Evolutionary conservation across 1,284 basidiomycete species (phyloP), one percentile per base, ranked within the genome.

Genomic region (Cystobasidium pallidum): DNA sequence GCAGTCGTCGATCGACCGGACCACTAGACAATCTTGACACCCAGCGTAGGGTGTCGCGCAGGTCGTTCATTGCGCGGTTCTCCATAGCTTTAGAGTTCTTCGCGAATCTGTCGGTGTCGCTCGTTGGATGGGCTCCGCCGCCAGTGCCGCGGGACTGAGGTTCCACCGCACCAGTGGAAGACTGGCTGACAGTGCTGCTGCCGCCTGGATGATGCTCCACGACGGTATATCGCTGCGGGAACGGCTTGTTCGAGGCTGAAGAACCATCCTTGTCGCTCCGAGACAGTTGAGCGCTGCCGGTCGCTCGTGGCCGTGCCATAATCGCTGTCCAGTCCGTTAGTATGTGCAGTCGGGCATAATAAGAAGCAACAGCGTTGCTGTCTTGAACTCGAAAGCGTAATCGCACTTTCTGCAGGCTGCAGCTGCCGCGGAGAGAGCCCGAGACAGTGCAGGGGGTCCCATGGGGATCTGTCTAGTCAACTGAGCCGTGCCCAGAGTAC

Each of bases 41-140:
- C 68, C 68, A 71, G 45, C 61, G 21, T 3, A 71, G 61, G 7
- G 68, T 63, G 32, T 71, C 61, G 30, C 61, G 58, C 30, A 54
- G 21, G 24, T 71, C 68, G 39, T 45, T 41, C 26, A 19, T 57
- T 26, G 68, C 68, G 17, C 68, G 59, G 32, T 63, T 11, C 21
- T 41, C 68, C 58, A 71, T 71, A 2, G 26, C 24, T 30, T 39
- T 34, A 11, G 59, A 63, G 59, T 71, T 71, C 28, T 63, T 64
- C 17, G 19, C 17, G 39, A 71, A 71, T 8, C 61, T n/a, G 15
- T 59, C 17, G 19, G 68, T 17, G 24, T 71, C 68, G 34, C 21
- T 32, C 58, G n/a, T 54, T 13, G n/a, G n/a, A n/a, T n/a, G n/a
- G n/a, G n/a, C n/a, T n/a, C n/a, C n/a, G n/a, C n/a, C 51, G 17